Base-by-base conservation (phyloP, 139 green algal species). In the Coelastrella sp. region DNA sequence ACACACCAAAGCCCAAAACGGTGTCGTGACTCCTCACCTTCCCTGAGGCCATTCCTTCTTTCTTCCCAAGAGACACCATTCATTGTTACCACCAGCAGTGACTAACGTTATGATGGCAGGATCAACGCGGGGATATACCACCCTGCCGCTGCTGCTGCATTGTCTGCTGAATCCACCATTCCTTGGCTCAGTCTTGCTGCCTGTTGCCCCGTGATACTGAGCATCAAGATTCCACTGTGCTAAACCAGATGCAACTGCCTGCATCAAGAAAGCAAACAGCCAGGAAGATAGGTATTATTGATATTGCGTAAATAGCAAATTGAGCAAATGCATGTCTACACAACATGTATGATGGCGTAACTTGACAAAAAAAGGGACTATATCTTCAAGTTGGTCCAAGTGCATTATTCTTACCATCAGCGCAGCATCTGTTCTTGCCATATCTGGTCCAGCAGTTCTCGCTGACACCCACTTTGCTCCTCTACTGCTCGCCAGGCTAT, bases 31-130 rank as follows among this genome's bases (percentile, higher is more conserved):
- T n/a, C n/a, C n/a, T n/a, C 78, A 90, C 71, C 90, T 60, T 11
- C 87, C 89, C 1, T 40, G 43, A 40, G 53, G 76, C 95, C 95
- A 98, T n/a, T 85, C 82, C 0, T 83, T 38, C 79, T 96, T 96
- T 40, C 93, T 88, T 2, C 94, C 95, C 80, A 98, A 86, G 81
- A 98, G 84, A 40, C 88, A 78, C 75, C 89, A 95, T 43, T 95
- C 88, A 5, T 86, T 85, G 15, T n/a, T n/a, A n/a, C n/a, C n/a
- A n/a, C 85, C 81, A 19, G 67, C 85, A 3, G 80, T 90, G 5
- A 94, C 90, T 1, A 94, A 81, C 68, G 91, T 93, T 63, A 98
- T 96, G 40, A 95, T 90, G 2, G 94, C 94, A 1, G 95, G 95
- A 87, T 97, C 94, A 2, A 97, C 86, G 21, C 93, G 86, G 1